phyloP scores from a whole-genome alignment of 2,329 filamentous ascomycete genomes.

The Talaromyces rugulosus region DNA sequence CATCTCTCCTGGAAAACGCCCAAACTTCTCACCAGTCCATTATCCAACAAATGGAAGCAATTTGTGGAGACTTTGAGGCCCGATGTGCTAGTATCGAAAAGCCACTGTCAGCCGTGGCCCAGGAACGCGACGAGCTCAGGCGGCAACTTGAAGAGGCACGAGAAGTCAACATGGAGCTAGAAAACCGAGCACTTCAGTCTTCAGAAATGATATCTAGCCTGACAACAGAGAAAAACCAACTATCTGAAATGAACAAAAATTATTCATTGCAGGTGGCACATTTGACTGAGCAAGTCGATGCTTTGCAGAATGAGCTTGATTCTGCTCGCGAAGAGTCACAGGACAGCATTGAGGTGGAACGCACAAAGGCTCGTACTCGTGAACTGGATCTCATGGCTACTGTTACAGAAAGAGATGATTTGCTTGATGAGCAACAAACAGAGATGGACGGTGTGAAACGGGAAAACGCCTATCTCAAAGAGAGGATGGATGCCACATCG shows the following conservation, averaged over 20 bases:
- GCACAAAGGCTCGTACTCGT: slow-evolving; percentile 27
- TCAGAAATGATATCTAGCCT: slow-evolving; percentile 34
- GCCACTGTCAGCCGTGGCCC: slow-evolving; percentile 44
- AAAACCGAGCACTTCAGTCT: slow-evolving; percentile 30
- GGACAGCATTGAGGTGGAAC: slow-evolving; percentile 21
- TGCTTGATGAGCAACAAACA: slow-evolving; percentile 39
- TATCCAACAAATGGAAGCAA: slow-evolving; percentile 46
- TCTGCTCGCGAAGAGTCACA: slow-evolving; percentile 30
- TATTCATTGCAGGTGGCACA: slow-evolving; percentile 36
- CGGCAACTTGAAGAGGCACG: slow-evolving; percentile 28
- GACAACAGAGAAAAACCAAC: slow-evolving; percentile 36
- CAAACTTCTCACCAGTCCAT: slow-evolving; percentile 45
- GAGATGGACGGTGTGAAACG: slow-evolving; percentile 23
- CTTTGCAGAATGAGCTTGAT: slow-evolving; percentile 33
- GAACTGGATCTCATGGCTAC: slow-evolving; percentile 43
- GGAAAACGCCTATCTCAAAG: slow-evolving; percentile 13
- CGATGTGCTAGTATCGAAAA: slow-evolving; percentile 54
- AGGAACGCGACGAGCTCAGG: slow-evolving; percentile 30
- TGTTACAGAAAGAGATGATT: slow-evolving; percentile 43
- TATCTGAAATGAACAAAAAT: slow-evolving; percentile 33
- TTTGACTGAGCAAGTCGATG: slow-evolving; percentile 29
- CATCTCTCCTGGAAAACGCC: slow-evolving; percentile 41
- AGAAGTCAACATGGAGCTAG: slow-evolving; percentile 10
- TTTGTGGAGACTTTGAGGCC: slow-evolving; percentile 54
- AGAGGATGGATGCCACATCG: slow-evolving; percentile 15